Evolutionary conservation across 2,329 filamentous ascomycete species (phyloP).

Genomic region (Monilinia fructicola): DNA sequence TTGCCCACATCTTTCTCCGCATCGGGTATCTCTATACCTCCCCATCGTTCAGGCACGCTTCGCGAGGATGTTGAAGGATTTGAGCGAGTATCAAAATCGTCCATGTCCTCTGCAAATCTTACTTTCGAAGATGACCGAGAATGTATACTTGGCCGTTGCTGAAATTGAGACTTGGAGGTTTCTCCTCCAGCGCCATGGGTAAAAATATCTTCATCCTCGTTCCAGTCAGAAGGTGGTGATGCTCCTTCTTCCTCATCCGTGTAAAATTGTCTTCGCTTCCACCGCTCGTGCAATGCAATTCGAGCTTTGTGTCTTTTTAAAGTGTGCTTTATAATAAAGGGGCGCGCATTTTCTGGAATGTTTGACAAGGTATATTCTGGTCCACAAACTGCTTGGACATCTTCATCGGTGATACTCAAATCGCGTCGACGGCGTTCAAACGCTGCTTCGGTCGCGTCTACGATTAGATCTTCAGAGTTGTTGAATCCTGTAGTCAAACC

Average conservation of each 20-base stretch:
- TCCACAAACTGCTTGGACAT: conserved; percentile 37
- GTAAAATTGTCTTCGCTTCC: conserved; percentile 77
- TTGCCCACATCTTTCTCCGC: conserved; percentile 73
- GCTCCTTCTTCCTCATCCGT: conserved; percentile 82
- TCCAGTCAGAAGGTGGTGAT: conserved; percentile 62
- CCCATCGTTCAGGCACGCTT: conserved; percentile 72
- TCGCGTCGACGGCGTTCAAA: conserved; percentile 33
- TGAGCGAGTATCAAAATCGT: conserved; percentile 68
- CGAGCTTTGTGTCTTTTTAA: conserved; percentile 33
- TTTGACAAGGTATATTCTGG: conserved; percentile 32
- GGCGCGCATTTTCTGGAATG: conserved; percentile 30
- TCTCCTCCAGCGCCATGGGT: conserved; percentile 40
- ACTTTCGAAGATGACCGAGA: conserved; percentile 79
- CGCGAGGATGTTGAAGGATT: conserved; percentile 72
- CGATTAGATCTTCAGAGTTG: background rate
- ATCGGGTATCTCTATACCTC: conserved; percentile 74
- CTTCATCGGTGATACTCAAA: conserved; percentile 37
- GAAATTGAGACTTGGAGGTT: conserved; percentile 46
- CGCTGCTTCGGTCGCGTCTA: conserved; percentile 1
- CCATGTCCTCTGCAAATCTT: conserved; percentile 69
- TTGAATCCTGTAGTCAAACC: background rate
- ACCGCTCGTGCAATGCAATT: conserved; percentile 61
- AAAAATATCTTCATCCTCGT: conserved; percentile 58
- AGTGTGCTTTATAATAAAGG: conserved; percentile 35
- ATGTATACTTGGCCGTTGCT: conserved; percentile 47